Base-by-base conservation (phyloP, 2,329 filamentous ascomycete genomes). In the Verticillium albo-atrum region DNA sequence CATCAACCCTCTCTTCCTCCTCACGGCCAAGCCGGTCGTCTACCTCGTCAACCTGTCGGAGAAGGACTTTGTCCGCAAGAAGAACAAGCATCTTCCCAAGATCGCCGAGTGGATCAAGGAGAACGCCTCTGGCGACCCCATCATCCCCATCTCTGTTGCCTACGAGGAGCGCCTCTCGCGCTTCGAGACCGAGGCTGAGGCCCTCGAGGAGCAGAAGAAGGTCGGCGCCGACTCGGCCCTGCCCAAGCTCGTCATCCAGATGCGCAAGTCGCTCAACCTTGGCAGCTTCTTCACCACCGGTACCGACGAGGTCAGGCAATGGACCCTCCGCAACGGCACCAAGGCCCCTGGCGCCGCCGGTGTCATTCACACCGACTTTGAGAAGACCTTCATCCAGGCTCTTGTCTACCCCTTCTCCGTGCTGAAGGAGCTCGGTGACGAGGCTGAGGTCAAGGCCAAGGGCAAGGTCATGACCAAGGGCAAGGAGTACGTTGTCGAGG, bases 401-500 rank as follows among this genome's bases (percentile, higher is more conserved):
- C 84, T 99, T 64, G 92, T 97, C 30, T 98, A 96, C 80, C 98
- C 97, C 80, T 99, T 87, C 78, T 81, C 74, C 27, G 78, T 83
- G 2, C 80, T 99, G 58, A 92, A 89, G 79, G 95, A 98, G 77
- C 80, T 90, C 55, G 94, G 94, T 57, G 92, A 96, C 65, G 95
- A 99, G 80, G 81, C 87, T 26, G 86, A 90, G 66, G 90, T 97
- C 66, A 96, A 93, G 82, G 86, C 94, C 27, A 94, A 94, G 77
- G 95, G 95, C 70, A 99, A 99, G 82, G 77, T 99, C 66, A 91
- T 97, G 89, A 98, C 94, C 61, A 99, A 99, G 84, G 95, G 95
- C 72, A 98, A 98, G 82, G 94, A 98, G 56, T 98, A 99, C 74
- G 85, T 94, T 6, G 87, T 95, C 12, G 87, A 93, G 73, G 91